Percentiles rank a stretch among this genome's conserved stretches.
phyloP scores from a whole-genome alignment of 495 filamentous ascomycete species.

The Podospora conica region DNA sequence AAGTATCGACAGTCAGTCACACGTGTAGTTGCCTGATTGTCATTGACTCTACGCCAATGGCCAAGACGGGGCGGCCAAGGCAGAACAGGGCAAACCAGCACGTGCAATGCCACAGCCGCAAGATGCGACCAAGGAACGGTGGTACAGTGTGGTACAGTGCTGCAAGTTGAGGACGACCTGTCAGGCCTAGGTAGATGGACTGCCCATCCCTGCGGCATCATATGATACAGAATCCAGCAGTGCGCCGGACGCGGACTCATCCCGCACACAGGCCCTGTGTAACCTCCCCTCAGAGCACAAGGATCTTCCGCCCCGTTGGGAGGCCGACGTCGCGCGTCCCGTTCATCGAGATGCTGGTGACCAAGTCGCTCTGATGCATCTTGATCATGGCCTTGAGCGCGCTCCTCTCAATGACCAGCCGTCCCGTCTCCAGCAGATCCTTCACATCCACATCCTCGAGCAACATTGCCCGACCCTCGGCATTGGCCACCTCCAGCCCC shows the following conservation, averaged over 20 bases:
- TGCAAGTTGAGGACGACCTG: background rate
- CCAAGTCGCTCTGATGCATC: slow-evolving; percentile 70
- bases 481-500: slow-evolving; percentile 53
- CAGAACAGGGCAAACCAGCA: background rate
- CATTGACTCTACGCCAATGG: background rate
- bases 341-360: slow-evolving; percentile 32
- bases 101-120: background rate
- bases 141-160: slow-evolving; percentile 3
- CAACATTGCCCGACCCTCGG: slow-evolving; percentile 60
- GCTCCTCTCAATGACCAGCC: slow-evolving; percentile 77
- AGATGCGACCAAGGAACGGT: background rate
- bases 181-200: background rate
- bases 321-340: slow-evolving; percentile 19
- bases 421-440: slow-evolving; percentile 76
- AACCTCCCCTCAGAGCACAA: slow-evolving; percentile 2
- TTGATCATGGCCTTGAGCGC: slow-evolving; percentile 71
- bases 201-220: background rate
- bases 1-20: background rate
- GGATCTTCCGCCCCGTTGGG: slow-evolving; percentile 14
- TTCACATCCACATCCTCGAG: slow-evolving; percentile 84
- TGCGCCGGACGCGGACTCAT: background rate
- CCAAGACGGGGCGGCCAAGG: too few species aligned
- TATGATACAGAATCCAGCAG: slow-evolving; percentile 13
- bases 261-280: background rate
- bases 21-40: background rate